Base-by-base conservation (phyloP, 176 grass and related monocot genomes). In the Aegilops sharonensis region DNA sequence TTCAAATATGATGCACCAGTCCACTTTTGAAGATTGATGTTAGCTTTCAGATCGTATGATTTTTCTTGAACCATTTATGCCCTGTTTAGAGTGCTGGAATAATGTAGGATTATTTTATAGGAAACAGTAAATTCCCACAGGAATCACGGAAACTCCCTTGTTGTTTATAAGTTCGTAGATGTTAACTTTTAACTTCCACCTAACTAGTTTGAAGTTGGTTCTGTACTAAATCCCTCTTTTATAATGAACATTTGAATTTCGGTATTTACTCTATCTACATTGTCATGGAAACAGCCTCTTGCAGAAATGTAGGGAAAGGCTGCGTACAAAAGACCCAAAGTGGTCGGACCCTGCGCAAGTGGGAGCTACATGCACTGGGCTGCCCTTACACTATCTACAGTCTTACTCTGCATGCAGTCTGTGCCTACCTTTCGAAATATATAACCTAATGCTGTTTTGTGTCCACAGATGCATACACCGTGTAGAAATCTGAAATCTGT, bases 401-500 rank as follows among this genome's bases (percentile, higher is more conserved):
- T 80, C 61, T 30, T 31, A 66, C 36, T 68, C 36, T 68, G 43
- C 25, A 34, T 43, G 54, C 39, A 47, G 66, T 69, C 1, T 27
- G 3, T 24, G 37, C 13, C 24, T 70, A 45, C 34, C 29, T 63
- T 31, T 72, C 71, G 52, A 89, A 74, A 78, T 71, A 56, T 56
- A 73, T 80, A 39, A 8, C 24, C 25, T 64, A 54, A 77, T 77
- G 8, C 32, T 76, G 45, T 11, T 59, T 34, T 87, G 61, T 29
- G 42, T 48, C 11, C 2, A 5, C 60, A 81, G 59, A 87, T 82
- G 30, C 2, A 6, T 64, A 65, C 3, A 36, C 10, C 10, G 6
- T 86, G 48, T 76, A 52, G 50, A 56, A 90, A 72, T 59, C 4
- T 80, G 43, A 65, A 86, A 86, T 45, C 4, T 84, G 25, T 30